Conservation (phyloP, 768 basidiomycete genomes). For the Auricularia sp. region DNA sequence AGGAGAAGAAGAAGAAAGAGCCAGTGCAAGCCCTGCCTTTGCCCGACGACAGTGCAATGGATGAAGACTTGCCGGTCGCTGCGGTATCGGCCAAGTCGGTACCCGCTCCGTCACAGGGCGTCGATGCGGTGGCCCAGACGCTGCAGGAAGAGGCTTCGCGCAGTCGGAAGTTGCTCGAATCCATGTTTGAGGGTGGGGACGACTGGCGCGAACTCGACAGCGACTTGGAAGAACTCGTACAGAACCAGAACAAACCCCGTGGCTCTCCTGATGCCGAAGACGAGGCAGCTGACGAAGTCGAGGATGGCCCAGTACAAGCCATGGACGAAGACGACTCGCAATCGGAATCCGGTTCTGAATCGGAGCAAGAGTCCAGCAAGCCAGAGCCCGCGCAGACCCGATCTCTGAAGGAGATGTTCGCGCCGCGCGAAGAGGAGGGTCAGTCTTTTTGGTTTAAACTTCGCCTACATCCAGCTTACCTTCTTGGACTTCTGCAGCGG, state of each 20-base stretch:
- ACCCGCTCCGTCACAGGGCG: too few species aligned
- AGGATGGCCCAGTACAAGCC: slow-evolving; percentile 12
- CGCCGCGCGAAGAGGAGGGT: slow-evolving; percentile 60
- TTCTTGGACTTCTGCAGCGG: slow-evolving; percentile 27
- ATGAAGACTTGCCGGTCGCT: too few species aligned
- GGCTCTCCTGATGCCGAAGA: slow-evolving; percentile 19
- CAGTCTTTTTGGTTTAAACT: slow-evolving; percentile 11
- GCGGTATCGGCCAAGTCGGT: too few species aligned
- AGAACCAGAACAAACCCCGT: slow-evolving; percentile 4
- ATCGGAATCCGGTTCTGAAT: neutral
- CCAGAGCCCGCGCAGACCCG: slow-evolving; percentile 11
- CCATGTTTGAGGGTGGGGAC: neutral
- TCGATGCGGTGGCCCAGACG: neutral
- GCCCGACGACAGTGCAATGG: too few species aligned
- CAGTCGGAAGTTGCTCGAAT: neutral
- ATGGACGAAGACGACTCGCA: neutral
- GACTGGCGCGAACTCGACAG: neutral
- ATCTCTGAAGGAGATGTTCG: slow-evolving; percentile 65
- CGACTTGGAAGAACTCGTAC: neutral
- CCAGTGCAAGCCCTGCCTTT: too few species aligned
- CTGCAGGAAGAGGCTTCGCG: neutral
- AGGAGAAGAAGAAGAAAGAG: too few species aligned
- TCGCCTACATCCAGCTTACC: neutral
- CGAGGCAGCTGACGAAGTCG: slow-evolving; percentile 7
- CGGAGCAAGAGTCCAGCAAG: neutral